Evolutionary conservation across 2,329 filamentous ascomycete genomes (phyloP).

Genomic region (Leptosphaerulina australis): DNA sequence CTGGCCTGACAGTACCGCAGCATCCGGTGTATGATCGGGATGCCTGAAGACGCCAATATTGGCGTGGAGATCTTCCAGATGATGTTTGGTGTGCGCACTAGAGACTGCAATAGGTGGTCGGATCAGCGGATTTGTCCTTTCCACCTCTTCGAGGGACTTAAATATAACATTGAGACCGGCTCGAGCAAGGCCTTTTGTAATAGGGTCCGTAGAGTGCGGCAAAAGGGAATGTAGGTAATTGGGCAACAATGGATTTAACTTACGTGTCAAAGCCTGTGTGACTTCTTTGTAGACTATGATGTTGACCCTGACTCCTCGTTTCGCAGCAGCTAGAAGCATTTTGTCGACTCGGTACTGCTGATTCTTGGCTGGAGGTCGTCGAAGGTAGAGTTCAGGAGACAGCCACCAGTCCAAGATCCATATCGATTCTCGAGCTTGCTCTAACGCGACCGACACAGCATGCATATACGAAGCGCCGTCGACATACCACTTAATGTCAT

Average conservation of each 20-base stretch:
- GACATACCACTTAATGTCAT: conserved; percentile 84
- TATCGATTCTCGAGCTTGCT: conserved; percentile 76
- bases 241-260: conserved; percentile 57
- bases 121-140: conserved; percentile 54
- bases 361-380: conserved; percentile 79
- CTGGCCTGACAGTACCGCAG: conserved; percentile 67
- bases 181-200: conserved; percentile 51
- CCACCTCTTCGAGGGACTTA: conserved; percentile 53
- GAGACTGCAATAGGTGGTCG: conserved; percentile 59
- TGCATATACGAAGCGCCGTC: conserved; percentile 77
- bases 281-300: conserved; percentile 91
- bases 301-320: conserved; percentile 82
- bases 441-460: conserved; percentile 79
- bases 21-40: conserved; percentile 82
- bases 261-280: conserved; percentile 77
- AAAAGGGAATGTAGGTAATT: conserved; percentile 54
- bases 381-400: conserved; percentile 84
- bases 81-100: conserved; percentile 77
- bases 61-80: conserved; percentile 74
- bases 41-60: conserved; percentile 91
- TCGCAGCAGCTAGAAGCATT: conserved; percentile 79
- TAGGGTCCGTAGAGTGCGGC: conserved; percentile 48
- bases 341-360: conserved; percentile 83
- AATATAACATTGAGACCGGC: conserved; percentile 53
- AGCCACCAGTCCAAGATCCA: conserved; percentile 92